Conservation (phyloP, 148 eudicot species). For the Chenopodium quinoa region DNA sequence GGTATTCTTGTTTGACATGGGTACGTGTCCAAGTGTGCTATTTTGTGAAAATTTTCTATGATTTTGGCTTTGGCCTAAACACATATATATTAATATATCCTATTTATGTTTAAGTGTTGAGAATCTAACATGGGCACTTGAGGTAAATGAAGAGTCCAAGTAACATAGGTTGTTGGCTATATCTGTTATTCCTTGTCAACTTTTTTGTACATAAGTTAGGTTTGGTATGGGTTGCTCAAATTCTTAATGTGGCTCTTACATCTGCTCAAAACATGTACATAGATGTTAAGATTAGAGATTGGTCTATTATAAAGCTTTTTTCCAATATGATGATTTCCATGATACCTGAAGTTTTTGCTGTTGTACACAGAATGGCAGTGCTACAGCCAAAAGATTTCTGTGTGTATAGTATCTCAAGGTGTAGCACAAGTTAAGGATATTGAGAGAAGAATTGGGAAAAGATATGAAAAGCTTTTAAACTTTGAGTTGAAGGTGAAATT, state of each 20-base stretch:
- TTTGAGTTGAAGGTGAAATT: slow-evolving; percentile 42
- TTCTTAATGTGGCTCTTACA: neutral
- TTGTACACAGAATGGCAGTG: slow-evolving; percentile 34
- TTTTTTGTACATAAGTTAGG: too few relatives aligned
- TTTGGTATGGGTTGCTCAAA: too few relatives aligned
- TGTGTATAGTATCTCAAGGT: slow-evolving; percentile 52
- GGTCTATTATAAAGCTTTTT: neutral
- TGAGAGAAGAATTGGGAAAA: slow-evolving; percentile 32
- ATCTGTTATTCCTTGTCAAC: too few relatives aligned
- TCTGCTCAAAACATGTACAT: neutral
- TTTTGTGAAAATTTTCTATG: too few relatives aligned
- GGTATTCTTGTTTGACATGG: neutral
- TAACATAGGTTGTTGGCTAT: too few relatives aligned
- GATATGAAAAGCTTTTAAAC: slow-evolving; percentile 20
- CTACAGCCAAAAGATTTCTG: slow-evolving; percentile 32
- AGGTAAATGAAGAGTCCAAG: too few relatives aligned
- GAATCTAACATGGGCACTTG: too few relatives aligned
- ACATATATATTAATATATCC: too few relatives aligned
- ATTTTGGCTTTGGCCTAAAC: too few relatives aligned
- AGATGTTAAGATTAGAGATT: neutral
- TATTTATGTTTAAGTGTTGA: too few relatives aligned
- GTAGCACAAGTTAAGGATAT: slow-evolving; percentile 52
- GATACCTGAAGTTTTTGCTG: neutral
- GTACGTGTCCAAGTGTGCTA: neutral
- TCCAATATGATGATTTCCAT: neutral